phyloP scores from a whole-genome alignment of 1,139 yeast species.

The Geotrichum europaeum region DNA sequence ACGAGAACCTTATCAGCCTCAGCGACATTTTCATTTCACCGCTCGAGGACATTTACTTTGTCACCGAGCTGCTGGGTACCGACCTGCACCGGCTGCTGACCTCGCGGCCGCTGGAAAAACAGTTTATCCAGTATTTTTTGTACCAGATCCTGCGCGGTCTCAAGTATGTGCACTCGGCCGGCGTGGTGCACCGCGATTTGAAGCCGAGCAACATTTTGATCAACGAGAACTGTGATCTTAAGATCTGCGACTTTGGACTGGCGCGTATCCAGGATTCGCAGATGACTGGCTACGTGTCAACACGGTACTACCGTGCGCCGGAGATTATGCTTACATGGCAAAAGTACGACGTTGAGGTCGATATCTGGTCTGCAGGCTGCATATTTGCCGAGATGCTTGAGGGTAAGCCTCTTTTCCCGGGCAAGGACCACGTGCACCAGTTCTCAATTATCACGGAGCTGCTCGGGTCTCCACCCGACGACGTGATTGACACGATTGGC shows the following conservation, averaged over 20 bases:
- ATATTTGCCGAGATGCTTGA: slow-evolving; percentile 98
- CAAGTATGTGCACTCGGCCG: slow-evolving; percentile 94
- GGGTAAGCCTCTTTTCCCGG: slow-evolving; percentile 98
- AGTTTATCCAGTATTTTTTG: slow-evolving; percentile 90
- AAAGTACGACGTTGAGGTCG: slow-evolving; percentile 97
- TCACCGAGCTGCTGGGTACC: slow-evolving; percentile 94
- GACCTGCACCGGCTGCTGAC: slow-evolving; percentile 88
- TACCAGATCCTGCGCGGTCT: slow-evolving; percentile 91
- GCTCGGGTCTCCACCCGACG: slow-evolving; percentile 93
- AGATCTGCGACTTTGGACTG: slow-evolving; percentile 94
- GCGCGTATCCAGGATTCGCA: slow-evolving; percentile 98
- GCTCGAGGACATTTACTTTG: slow-evolving; percentile 92
- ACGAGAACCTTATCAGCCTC: slow-evolving; percentile 86
- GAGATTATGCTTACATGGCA: slow-evolving; percentile 99
- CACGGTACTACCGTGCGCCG: slow-evolving; percentile 96
- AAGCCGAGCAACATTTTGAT: slow-evolving; percentile 90
- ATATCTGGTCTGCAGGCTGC: slow-evolving; percentile 99
- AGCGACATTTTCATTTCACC: slow-evolving; percentile 95
- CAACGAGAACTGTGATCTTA: slow-evolving; percentile 92
- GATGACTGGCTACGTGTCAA: slow-evolving; percentile 97
- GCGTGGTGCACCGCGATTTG: slow-evolving; percentile 91
- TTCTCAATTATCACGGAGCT: slow-evolving; percentile 93
- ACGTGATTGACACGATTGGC: slow-evolving; percentile 92
- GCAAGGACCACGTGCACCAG: slow-evolving; percentile 97
- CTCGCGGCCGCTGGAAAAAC: slow-evolving; percentile 90